A percentile compares a stretch with the other conserved stretches of the same genome.
These are phyloP conservation scores for Meyerozyma sp. DNA, from an alignment of 1,139 yeast species.

Conservation along the genomic window DNA sequence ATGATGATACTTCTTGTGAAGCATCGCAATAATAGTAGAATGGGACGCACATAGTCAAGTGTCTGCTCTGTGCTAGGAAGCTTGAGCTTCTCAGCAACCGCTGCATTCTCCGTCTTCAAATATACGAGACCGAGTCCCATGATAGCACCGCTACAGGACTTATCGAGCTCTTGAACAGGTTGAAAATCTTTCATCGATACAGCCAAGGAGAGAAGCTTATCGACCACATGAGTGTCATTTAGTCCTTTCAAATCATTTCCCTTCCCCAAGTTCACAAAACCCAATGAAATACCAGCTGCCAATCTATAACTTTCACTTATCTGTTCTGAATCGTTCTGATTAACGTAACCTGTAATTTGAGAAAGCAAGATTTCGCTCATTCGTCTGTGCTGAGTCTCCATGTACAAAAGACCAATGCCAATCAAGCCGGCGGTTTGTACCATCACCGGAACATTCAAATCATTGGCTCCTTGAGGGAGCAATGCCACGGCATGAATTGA, in stretches of 20 bases:
- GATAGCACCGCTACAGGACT: slow-evolving; percentile 77
- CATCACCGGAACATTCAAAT: slow-evolving; percentile 72
- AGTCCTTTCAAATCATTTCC: slow-evolving; percentile 62
- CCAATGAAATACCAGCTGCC: slow-evolving; percentile 86
- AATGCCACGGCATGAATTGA: slow-evolving; percentile 92
- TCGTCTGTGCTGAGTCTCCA: slow-evolving; percentile 74
- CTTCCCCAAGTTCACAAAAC: slow-evolving; percentile 79
- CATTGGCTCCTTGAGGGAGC: slow-evolving; percentile 86
- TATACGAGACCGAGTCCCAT: slow-evolving; percentile 73
- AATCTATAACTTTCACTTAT: slow-evolving; percentile 80
- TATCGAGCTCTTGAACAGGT: slow-evolving; percentile 58
- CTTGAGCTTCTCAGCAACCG: slow-evolving; percentile 59
- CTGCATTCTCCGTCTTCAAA: slow-evolving; percentile 57
- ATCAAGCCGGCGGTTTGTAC: slow-evolving; percentile 92
- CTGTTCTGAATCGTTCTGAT: slow-evolving; percentile 51
- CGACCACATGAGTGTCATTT: slow-evolving; percentile 68
- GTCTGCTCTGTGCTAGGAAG: slow-evolving; percentile 60
- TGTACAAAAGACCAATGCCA: slow-evolving; percentile 82
- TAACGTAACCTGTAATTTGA: slow-evolving; percentile 55
- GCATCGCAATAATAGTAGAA: slow-evolving; percentile 63
- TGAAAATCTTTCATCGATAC: slow-evolving; percentile 65
- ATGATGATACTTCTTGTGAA: slow-evolving; percentile 66
- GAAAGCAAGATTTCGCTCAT: slow-evolving; percentile 79
- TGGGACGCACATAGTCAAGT: slow-evolving; percentile 77
- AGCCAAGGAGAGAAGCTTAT: slow-evolving; percentile 56